Evolutionary conservation across 441 rosid genomes (phyloP), one percentile per base, ranked within the genome.

Genomic region (Daphne laureola): DNA sequence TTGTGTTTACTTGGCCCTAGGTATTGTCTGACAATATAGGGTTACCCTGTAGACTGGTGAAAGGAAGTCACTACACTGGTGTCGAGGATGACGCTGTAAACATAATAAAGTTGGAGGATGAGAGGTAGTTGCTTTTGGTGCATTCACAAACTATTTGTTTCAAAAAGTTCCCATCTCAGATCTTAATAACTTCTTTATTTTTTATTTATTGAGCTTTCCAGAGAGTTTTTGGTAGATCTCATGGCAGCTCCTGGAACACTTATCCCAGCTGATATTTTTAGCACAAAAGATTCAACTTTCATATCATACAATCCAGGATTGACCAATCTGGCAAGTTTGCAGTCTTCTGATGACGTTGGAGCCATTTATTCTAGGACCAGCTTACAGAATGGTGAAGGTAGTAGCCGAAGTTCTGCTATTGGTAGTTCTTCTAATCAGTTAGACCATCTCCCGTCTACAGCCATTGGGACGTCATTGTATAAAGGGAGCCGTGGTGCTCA

Each of bases 181-280:
- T 65, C 25, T 57, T 70, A 66, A 81, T 65, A 21, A 27, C 25
- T 4, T 46, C n/a, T n/a, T n/a, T n/a, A n/a, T n/a, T 66, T 14
- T 54, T 16, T 64, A 56, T 67, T 18, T 64, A 58, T 67, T 46
- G 73, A 50, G 31, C 48, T 21, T 21, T 76, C 57, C 86, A 94
- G 99, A 78, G 99, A 94, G 75, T 86, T 79, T 87, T 80, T 94
- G 82, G 95, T 94, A 62, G 99, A 94, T 82, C 95, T 94, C 67
- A 93, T 93, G 99, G 95, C 96, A 64, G 99, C 87, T 69, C 95
- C 99, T 43, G 99, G 99, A 70, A 87, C 96, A 23, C 90, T 94
- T 63, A 82, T 94, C 70, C 99, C 99, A 43, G 94, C 95, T 74
- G 99, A 94, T 68, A 59, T 81, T 73, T 72, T 78, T 7, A 80